Percentiles rank a stretch among this genome's conserved stretches.
Evolutionary conservation across 306 rosid genomes (phyloP).

Genomic region (Luffa acutangula): DNA sequence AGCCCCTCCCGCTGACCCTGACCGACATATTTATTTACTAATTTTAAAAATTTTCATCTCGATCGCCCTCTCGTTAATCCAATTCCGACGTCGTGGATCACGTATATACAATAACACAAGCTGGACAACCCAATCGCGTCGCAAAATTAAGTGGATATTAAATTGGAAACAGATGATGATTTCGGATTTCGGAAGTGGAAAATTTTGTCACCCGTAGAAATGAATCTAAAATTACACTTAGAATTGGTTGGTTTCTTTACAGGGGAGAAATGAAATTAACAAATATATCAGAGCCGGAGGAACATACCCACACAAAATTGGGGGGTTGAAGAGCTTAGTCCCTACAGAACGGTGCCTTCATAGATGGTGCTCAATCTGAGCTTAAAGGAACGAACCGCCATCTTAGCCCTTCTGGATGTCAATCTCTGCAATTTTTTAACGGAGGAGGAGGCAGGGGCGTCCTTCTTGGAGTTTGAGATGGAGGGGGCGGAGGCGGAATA

Average conservation of each 20-base stretch:
- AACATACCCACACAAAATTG: background rate
- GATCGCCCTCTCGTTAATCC: background rate
- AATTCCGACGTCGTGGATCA: background rate
- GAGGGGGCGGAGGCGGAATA: background rate
- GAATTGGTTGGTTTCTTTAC: background rate
- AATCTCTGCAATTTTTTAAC: constrained; percentile 24
- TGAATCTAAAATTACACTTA: too few relatives aligned
- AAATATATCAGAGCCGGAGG: background rate
- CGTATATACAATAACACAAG: too few relatives aligned
- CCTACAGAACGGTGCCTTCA: constrained; percentile 26
- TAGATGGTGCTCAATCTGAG: constrained; percentile 29
- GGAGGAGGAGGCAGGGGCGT: constrained; percentile 8
- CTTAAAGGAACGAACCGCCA: constrained; percentile 32
- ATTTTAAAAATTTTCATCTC: too few relatives aligned
- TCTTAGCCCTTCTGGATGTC: constrained; percentile 18
- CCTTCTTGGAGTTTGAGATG: background rate
- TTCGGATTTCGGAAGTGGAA: background rate
- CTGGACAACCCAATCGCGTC: background rate
- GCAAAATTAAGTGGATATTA: background rate
- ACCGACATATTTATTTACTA: too few relatives aligned
- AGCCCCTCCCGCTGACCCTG: too few relatives aligned
- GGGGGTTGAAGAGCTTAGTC: background rate
- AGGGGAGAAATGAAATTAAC: background rate
- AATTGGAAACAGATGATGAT: background rate
- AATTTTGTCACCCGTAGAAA: background rate